A percentile compares a stretch with the other conserved stretches of the same genome.
Evolutionary conservation across 805 yeast genomes (phyloP).

Genomic region (Candida ipomoeae): DNA sequence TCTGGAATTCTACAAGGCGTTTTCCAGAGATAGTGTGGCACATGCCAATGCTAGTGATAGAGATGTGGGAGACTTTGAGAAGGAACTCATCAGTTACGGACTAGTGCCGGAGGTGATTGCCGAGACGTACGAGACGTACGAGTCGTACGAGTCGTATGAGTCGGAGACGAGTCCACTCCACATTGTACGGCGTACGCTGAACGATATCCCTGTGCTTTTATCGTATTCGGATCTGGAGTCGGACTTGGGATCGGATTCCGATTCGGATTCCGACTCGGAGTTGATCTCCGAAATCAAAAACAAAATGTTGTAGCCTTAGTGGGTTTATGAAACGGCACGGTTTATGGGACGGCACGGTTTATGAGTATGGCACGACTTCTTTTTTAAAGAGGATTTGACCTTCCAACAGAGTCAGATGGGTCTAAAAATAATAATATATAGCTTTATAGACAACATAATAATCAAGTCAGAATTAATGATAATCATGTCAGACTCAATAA

Average conservation of each 20-base stretch:
- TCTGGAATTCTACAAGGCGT: neutral
- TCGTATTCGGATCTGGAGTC: constrained; percentile 3
- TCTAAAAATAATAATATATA: too few relatives aligned
- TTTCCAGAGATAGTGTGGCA: constrained; percentile 1
- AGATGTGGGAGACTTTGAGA: constrained; percentile 5
- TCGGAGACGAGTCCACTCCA: constrained; percentile 8
- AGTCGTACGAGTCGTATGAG: neutral
- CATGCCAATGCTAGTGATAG: neutral
- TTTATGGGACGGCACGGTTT: too few relatives aligned
- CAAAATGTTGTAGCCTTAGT: too few relatives aligned
- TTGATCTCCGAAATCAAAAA: constrained; percentile 14
- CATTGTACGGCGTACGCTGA: constrained; percentile 2
- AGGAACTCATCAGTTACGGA: constrained; percentile 12
- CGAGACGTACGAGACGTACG: neutral
- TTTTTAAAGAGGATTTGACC: too few relatives aligned
- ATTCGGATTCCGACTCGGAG: constrained; percentile 19
- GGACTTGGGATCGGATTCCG: constrained; percentile 5
- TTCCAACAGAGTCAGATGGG: too few relatives aligned
- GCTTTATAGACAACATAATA: too few relatives aligned
- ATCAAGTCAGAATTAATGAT: too few relatives aligned
- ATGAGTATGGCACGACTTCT: too few relatives aligned
- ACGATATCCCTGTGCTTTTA: constrained; percentile 2
- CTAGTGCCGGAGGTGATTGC: neutral
- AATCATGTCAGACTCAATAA: too few relatives aligned
- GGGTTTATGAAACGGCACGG: too few relatives aligned